Percentiles rank a stretch among this genome's conserved stretches.
Conservation (phyloP, 1,284 basidiomycete species). For the Agroathelia rolfsii region DNA sequence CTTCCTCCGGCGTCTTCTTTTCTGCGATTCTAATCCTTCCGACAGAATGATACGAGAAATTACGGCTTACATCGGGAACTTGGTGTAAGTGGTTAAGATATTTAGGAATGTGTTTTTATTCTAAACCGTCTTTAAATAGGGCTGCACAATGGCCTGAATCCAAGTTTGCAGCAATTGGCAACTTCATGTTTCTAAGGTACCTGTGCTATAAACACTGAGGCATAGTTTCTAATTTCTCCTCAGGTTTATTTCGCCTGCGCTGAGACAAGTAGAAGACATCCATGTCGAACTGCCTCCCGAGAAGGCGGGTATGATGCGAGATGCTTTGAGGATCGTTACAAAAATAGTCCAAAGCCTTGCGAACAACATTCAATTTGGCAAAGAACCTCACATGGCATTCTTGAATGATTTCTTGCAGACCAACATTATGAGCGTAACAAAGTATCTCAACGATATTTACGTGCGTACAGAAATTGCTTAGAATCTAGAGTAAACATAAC, state of each 20-base stretch:
- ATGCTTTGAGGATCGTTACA: slow-evolving; percentile 77
- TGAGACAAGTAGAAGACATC: slow-evolving; percentile 77
- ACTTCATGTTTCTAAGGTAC: slow-evolving; percentile 83
- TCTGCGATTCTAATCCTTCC: slow-evolving; percentile 9
- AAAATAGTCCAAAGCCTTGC: slow-evolving; percentile 89
- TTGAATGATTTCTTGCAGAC: slow-evolving; percentile 71
- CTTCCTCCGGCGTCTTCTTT: slow-evolving; percentile 1
- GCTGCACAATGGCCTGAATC: slow-evolving; percentile 71
- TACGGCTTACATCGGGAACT: slow-evolving; percentile 74
- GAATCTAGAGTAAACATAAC: neutral
- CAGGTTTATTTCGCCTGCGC: slow-evolving; percentile 77
- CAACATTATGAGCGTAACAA: slow-evolving; percentile 74
- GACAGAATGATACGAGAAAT: slow-evolving; percentile 80
- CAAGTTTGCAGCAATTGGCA: slow-evolving; percentile 79
- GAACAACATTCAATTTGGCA: slow-evolving; percentile 87
- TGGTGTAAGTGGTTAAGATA: slow-evolving; percentile 49
- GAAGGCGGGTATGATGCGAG: slow-evolving; percentile 43
- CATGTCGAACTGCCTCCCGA: slow-evolving; percentile 74
- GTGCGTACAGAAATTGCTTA: slow-evolving; percentile 30
- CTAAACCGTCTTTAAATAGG: slow-evolving; percentile 20
- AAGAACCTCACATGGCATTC: slow-evolving; percentile 77
- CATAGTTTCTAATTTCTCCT: slow-evolving; percentile 4
- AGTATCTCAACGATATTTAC: slow-evolving; percentile 74
- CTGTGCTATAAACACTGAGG: slow-evolving; percentile 11
- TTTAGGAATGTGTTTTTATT: slow-evolving; percentile 1